Base-by-base conservation (phyloP, 345 rosid genomes). In the Raphanus raphanistrum region DNA sequence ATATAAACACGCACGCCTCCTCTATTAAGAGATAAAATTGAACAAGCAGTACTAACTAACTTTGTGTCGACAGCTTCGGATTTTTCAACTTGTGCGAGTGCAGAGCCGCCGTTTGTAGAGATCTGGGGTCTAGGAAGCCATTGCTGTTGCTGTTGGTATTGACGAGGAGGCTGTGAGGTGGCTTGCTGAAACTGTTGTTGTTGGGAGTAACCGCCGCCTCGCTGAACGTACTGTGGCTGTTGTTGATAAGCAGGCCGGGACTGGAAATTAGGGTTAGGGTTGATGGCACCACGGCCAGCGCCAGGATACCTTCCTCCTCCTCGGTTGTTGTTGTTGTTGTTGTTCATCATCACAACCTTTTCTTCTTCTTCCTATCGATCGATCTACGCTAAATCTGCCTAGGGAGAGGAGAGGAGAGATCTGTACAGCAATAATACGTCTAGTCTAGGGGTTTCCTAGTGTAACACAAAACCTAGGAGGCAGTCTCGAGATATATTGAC, bases 231-330 rank as follows among this genome's bases (percentile, higher is more conserved):
- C 61, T 87, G 87, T 33, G 72, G 55, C 55, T 67, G 85, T 15
- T 78, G 81, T 11, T 72, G 81, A 60, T 66, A 78, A 48, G 31
- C 76, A 0, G 76, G 45, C 76, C 82, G 80, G 31, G 85, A 82
- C 72, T 83, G 90, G 63, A 77, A 84, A 11, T 81, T 76, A 72
- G 88, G 88, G 87, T 85, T 86, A 63, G 86, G 79, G 61, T 72
- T 76, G 4, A 26, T 4, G 55, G 84, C 87, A 52, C 92, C 89
- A 61, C 92, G 86, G 13, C 88, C 89, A 16, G 81, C 74, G 10
- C 87, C 85, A 33, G 89, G 88, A 79, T 89, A 89, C 75, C 93
- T 86, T 61, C 83, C 89, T 84, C 92, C 48, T 60, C 83, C 88
- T 84, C 83, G 88, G 15, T 12, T 12, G 52, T 43, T 43, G 50